Base-by-base conservation (phyloP, 176 grass and related monocot genomes). In the Ensete ventricosum region DNA sequence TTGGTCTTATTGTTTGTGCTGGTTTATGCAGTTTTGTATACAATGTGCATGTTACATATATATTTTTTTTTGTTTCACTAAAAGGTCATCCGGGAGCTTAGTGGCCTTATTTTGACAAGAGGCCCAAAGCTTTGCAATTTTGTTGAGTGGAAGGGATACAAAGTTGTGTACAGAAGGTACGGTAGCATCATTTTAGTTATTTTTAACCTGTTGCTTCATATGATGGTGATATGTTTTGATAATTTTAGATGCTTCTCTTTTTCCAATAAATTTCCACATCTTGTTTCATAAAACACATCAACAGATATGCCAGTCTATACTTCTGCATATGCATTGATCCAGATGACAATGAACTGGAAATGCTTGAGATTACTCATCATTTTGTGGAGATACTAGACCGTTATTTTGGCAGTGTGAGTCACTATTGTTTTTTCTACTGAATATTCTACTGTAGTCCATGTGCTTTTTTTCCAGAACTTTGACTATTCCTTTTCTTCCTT, bases 241-340 rank as follows among this genome's bases (percentile, higher is more conserved):
- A 43, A 43, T 43, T 43, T 43, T 43, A 43, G 4, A 43, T 43
- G 34, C 0, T 43, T 43, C 3, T 43, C 34, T 43, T 43, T 43
- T 43, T 43, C 34, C 34, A 43, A 43, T 43, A 43, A 43, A 0
- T 43, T 43, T 43, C 34, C 34, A 43, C 34, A 43, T 6, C 34
- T 43, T 43, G 34, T 76, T 64, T 82, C 55, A 26, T 72, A 3
- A 17, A 63, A 19, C 67, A 76, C 77, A 60, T 52, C 34, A 6
- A 68, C 78, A 93, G 91, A 60, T 93, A 93, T 57, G 91, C 91
- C 14, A 90, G 85, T 80, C 84, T 90, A 77, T 93, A 88, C 79
- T 93, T 90, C 82, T 94, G 84, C 60, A 90, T 90, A 87, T 90
- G 91, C 75, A 82, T 82, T 76, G 91, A 94, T 89, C 62, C 71